These are phyloP conservation scores for Bipolaris gigantea DNA, from an alignment of 2,329 filamentous ascomycete species.

Conservation along the genomic window DNA sequence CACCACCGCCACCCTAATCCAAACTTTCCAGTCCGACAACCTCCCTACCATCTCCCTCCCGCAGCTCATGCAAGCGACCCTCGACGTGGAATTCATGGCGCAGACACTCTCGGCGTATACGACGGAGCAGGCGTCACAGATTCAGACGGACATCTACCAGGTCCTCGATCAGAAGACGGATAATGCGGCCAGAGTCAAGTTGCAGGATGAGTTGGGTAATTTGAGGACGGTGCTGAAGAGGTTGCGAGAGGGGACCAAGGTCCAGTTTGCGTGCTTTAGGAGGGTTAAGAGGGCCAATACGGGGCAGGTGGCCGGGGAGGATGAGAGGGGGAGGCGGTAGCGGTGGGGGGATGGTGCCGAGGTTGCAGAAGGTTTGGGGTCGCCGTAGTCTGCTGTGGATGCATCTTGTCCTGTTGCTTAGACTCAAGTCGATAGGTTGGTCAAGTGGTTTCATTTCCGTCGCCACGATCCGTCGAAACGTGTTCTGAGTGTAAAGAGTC, in stretches of 20 bases:
- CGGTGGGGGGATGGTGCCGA: too few relatives aligned
- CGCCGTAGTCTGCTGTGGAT: not conserved
- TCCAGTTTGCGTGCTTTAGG: conserved; percentile 44
- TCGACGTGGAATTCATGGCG: conserved; percentile 95
- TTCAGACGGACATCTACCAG: conserved; percentile 89
- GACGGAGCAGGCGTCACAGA: conserved; percentile 75
- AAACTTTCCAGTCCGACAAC: conserved; percentile 64
- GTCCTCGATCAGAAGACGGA: conserved; percentile 88
- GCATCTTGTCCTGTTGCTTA: not conserved
- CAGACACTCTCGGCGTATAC: conserved; percentile 92
- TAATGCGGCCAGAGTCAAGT: conserved; percentile 73
- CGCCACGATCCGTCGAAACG: not conserved
- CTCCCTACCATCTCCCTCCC: conserved; percentile 70
- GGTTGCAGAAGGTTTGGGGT: not conserved
- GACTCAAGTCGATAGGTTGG: not conserved
- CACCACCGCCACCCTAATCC: conserved; percentile 75
- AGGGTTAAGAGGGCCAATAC: conserved; percentile 26
- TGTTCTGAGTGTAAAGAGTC: not conserved
- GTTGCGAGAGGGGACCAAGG: conserved; percentile 42
- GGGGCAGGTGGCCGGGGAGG: conserved; percentile 2
- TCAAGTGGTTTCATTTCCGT: not conserved
- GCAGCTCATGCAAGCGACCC: conserved; percentile 91
- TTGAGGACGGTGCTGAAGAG: conserved; percentile 85
- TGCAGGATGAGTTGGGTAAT: conserved; percentile 86
- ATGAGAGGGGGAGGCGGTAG: conserved; percentile 8